phyloP scores from a whole-genome alignment of 768 basidiomycete species.

The Exsudoporus frostii region DNA sequence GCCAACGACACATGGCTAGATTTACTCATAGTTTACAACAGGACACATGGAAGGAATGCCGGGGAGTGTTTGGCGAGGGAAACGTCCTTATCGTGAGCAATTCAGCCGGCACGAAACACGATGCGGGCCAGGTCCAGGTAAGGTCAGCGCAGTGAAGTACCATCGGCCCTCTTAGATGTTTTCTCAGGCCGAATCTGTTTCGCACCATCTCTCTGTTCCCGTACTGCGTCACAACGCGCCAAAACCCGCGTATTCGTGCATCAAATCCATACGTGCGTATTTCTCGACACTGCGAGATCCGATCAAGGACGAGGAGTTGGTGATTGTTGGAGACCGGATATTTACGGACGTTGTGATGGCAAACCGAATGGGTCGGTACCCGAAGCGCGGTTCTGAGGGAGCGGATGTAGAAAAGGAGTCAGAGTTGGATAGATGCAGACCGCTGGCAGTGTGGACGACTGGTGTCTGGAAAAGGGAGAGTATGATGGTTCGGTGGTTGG shows the following conservation, averaged over 20 bases:
- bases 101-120: conserved; percentile 81
- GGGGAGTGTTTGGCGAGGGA: conserved; percentile 66
- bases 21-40: conserved; percentile 25
- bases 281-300: conserved; percentile 62
- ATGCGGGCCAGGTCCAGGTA: conserved; percentile 79
- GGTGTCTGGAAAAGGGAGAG: conserved; percentile 68
- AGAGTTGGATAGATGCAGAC: conserved; percentile 33
- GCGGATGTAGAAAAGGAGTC: not conserved
- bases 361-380: conserved; percentile 53
- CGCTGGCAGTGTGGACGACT: conserved; percentile 68
- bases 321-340: conserved; percentile 88
- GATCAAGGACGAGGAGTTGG: conserved; percentile 57
- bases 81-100: conserved; percentile 93
- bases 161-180: not conserved
- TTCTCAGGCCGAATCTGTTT: conserved; percentile 82
- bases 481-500: conserved; percentile 58
- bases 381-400: conserved; percentile 4
- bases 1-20: too few relatives aligned
- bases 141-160: conserved; percentile 15
- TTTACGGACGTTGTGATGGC: conserved; percentile 91
- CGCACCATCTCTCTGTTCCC: conserved; percentile 71
- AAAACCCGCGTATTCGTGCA: conserved; percentile 83
- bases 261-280: conserved; percentile 65
- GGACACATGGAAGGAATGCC: conserved; percentile 75
- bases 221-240: conserved; percentile 73